These are phyloP conservation scores for Aureobasidium sp. DNA, from an alignment of 2,329 filamentous ascomycete genomes.

Conservation along the genomic window DNA sequence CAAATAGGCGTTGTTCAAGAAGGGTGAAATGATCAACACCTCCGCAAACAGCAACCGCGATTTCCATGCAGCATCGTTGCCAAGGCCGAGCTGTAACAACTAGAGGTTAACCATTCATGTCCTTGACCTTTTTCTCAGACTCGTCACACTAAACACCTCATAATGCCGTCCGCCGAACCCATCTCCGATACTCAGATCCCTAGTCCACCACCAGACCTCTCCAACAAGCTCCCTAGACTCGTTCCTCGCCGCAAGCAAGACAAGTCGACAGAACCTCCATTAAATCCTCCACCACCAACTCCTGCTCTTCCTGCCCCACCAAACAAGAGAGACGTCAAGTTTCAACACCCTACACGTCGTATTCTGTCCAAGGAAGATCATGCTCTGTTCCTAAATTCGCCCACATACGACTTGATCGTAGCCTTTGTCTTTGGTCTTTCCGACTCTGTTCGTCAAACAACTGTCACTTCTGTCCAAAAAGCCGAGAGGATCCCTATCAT, in stretches of 20 bases:
- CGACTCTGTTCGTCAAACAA: constrained; percentile 67
- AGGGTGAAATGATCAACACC: background rate
- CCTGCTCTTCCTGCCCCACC: constrained; percentile 65
- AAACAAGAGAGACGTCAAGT: constrained; percentile 46
- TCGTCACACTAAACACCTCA: background rate
- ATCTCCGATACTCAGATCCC: constrained; percentile 61
- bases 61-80: background rate
- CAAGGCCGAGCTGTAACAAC: background rate
- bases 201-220: constrained; percentile 38
- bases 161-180: constrained; percentile 63
- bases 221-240: constrained; percentile 58
- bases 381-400: constrained; percentile 68
- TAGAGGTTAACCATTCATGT: background rate
- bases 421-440: constrained; percentile 83
- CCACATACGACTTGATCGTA: constrained; percentile 66
- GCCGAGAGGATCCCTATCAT: constrained; percentile 52
- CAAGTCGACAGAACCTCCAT: constrained; percentile 32
- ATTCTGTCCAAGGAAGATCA: constrained; percentile 80
- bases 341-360: constrained; percentile 62
- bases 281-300: constrained; percentile 62
- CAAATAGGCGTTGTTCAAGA: too few species aligned
- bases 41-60: background rate
- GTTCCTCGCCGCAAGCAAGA: constrained; percentile 55
- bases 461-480: constrained; percentile 54
- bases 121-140: background rate